Percentiles rank a stretch among this genome's conserved stretches.
Conservation (phyloP, 164 flowering plant genomes). For the Chloranthus sessilifolius region DNA sequence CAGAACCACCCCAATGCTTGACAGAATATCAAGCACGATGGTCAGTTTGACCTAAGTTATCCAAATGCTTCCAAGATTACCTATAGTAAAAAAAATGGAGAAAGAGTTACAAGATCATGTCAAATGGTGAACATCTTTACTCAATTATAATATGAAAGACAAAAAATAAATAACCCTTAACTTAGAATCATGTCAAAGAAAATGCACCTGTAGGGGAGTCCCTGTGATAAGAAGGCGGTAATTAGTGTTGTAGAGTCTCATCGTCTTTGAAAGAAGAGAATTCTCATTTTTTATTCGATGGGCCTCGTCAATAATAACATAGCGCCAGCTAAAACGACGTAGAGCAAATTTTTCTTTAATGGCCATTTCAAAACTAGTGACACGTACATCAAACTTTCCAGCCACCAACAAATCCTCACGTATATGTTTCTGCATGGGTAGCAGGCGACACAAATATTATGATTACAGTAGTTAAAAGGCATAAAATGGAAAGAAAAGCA, state of each 20-base stretch:
- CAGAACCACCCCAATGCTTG: too few species aligned
- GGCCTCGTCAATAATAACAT: slow-evolving; percentile 98
- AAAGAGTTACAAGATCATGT: too few species aligned
- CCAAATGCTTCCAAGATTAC: too few species aligned
- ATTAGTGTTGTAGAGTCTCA: slow-evolving; percentile 89
- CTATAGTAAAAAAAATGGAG: too few species aligned
- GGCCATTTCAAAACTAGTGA: slow-evolving; percentile 99
- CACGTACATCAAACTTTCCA: slow-evolving; percentile 98
- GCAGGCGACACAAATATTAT: background rate
- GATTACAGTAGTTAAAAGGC: too few species aligned
- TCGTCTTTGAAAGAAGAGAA: slow-evolving; percentile 96
- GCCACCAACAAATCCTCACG: slow-evolving; percentile 83
- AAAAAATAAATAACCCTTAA: too few species aligned
- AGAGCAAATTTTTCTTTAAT: slow-evolving; percentile 84
- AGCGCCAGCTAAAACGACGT: slow-evolving; percentile 99
- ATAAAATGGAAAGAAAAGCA: background rate
- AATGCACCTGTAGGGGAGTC: slow-evolving; percentile 91
- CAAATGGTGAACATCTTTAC: too few species aligned
- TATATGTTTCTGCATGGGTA: slow-evolving; percentile 68
- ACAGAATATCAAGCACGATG: too few species aligned
- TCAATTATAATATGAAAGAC: too few species aligned
- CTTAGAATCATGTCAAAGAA: background rate
- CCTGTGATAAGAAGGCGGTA: slow-evolving; percentile 96
- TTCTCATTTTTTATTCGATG: slow-evolving; percentile 99
- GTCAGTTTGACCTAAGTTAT: too few species aligned